Conservation (phyloP, 2,329 filamentous ascomycete genomes). For the Shiraia sp. region DNA sequence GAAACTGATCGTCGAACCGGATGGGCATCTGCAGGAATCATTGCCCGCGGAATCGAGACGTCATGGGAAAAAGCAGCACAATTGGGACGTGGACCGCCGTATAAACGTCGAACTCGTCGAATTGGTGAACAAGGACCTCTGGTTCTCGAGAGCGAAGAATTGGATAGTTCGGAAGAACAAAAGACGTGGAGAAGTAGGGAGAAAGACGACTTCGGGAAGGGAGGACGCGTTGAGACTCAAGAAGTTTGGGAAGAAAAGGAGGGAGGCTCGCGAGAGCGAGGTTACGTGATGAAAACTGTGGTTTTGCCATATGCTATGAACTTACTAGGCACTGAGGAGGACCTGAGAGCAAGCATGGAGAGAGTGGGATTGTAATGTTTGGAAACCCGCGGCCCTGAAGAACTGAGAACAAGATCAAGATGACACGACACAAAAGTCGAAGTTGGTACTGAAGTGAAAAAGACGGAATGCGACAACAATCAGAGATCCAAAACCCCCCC, state of each 20-base stretch:
- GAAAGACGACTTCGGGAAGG: constrained; percentile 4
- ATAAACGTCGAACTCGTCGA: constrained; percentile 45
- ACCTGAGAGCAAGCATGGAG: constrained; percentile 55
- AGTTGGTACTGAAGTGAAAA: no score
- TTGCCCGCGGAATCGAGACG: constrained; percentile 82
- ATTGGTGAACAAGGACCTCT: constrained; percentile 25
- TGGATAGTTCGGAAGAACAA: constrained; percentile 15
- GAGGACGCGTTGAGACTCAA: constrained; percentile 9
- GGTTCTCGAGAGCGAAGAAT: constrained; percentile 16
- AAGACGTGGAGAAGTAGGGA: constrained; percentile 11
- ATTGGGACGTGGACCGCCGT: constrained; percentile 76
- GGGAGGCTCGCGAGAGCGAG: constrained; percentile 13
- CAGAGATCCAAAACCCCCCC: no score
- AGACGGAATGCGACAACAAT: no score
- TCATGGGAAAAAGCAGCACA: constrained; percentile 78
- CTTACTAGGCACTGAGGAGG: constrained; percentile 75
- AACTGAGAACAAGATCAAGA: no score
- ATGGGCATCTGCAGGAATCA: constrained; percentile 81
- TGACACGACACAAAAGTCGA: no score
- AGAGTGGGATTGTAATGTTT: constrained; percentile 24
- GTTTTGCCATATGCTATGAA: constrained; percentile 77
- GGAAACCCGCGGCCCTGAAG: no score
- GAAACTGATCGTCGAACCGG: constrained; percentile 81
- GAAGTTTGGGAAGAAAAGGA: constrained; percentile 1
- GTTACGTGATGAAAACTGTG: constrained; percentile 63